Base-by-base conservation (phyloP, 2,329 filamentous ascomycete genomes). In the Apiospora koreana region DNA sequence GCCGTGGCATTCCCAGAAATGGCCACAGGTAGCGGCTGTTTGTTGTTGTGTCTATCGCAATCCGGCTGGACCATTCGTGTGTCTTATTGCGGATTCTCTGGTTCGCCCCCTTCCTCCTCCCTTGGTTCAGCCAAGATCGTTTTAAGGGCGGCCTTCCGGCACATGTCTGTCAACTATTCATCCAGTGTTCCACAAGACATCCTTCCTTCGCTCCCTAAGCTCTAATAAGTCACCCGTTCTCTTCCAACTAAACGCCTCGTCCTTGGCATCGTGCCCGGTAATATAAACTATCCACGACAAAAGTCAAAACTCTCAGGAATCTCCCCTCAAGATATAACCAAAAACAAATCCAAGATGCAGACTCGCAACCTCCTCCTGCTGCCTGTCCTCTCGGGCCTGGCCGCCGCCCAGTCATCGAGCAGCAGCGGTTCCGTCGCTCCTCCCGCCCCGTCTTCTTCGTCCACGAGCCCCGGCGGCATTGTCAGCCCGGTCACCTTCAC, bases 371-470 rank as follows among this genome's bases (percentile, higher is more conserved):
- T 62, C 54, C 18, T 62, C 54, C 31, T 48, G 7, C 16, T 46
- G 28, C 50, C 66, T 18, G 12, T 43, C 12, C 58, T 45, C 41
- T 72, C 70, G 62, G 68, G 35, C 58, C 70, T 71, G 23, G 68
- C 64, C 8, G 65, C 31, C 10, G 54, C 65, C n/a, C 43, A 31
- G 64, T 31, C 38, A 9, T 45, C 42, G 65, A 69, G 70, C 12
- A 50, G 54, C n/a, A n/a, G 68, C 58, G 38, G 21, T 16, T 43
- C 41, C 42, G 43, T 69, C 31, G 23, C 69, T 10, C 50, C 14
- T 66, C 16, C 64, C 31, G 23, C 69, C 10, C 50, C 14, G 67
- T 16, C 64, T 5, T 31, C 64, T 46, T 31, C 64, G 18, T 62
- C 54, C 8, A 8, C 35, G 35, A 35, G 35, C 35, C 4, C 4